Conservation (phyloP, 2,329 filamentous ascomycete genomes). For the Ciborinia camelliae region DNA sequence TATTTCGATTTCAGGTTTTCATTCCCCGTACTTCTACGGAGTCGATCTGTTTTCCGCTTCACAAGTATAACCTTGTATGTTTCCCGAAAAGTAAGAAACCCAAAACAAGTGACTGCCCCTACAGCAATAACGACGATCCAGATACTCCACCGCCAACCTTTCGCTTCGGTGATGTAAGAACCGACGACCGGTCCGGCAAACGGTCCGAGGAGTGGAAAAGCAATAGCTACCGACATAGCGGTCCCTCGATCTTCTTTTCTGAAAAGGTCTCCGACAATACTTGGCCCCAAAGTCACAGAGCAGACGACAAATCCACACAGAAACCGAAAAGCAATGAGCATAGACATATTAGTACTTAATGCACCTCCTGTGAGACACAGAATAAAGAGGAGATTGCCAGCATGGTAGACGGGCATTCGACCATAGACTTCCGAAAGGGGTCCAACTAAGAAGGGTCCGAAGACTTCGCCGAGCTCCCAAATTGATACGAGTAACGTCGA, state of each 20-base stretch:
- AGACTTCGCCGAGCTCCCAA: constrained; percentile 12
- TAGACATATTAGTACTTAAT: background rate
- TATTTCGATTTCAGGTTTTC: constrained; percentile 6
- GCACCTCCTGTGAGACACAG: background rate
- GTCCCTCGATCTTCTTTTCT: constrained; percentile 11
- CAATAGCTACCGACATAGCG: constrained; percentile 12
- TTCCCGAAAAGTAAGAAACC: constrained; percentile 2
- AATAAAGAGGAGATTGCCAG: background rate
- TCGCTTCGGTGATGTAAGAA: constrained; percentile 36
- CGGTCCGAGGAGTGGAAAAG: constrained; percentile 33
- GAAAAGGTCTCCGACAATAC: constrained; percentile 12
- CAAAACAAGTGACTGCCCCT: constrained; percentile 5
- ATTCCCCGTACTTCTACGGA: constrained; percentile 9
- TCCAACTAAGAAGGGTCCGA: background rate
- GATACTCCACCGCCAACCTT: constrained; percentile 40
- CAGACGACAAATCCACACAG: background rate
- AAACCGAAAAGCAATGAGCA: constrained; percentile 7
- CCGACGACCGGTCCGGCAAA: constrained; percentile 35
- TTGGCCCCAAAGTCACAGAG: background rate
- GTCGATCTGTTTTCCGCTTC: background rate
- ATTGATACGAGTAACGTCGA: constrained; percentile 11
- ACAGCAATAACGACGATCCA: constrained; percentile 36
- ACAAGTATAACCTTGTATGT: constrained; percentile 7
- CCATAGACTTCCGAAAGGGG: background rate
- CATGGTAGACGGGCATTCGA: constrained; percentile 2